Evolutionary conservation across 2,329 filamentous ascomycete species (phyloP), one percentile per base, ranked within the genome.

Genomic region (Verticillium nubilum): DNA sequence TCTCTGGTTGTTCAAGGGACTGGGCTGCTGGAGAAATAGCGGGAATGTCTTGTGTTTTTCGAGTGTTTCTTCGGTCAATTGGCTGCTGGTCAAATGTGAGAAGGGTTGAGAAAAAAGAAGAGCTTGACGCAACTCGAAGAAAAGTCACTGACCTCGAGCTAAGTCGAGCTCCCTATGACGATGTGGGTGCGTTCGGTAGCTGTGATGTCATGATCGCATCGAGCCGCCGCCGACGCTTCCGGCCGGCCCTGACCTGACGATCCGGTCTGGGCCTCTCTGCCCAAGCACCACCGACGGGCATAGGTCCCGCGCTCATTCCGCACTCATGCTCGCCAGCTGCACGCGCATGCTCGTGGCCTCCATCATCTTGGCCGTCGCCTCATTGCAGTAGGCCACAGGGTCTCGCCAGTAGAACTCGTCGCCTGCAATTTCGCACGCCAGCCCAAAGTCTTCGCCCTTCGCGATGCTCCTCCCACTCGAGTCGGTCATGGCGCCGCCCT

Each of bases 381-480:
- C 65, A n/a, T 70, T 67, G 53, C 68, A 71, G 37, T 64, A 67
- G 12, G 62, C 61, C 5, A 63, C 54, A 2, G 62, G 57, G 6
- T 65, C 63, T 25, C 69, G 60, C 58, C 73, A 74, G 59, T 75
- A 73, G 59, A 71, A 64, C 28, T 68, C 69, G 35, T 68, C 67
- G 3, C 69, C 68, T 58, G 67, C 65, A 17, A 71, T 67, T 63
- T 72, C 69, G 28, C 70, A 64, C 0, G 65, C 62, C 4, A 72
- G 59, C 42, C 68, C 70, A 53, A 63, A 64, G 31, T 62, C 63
- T 13, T 63, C 60, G 9, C 63, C 67, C 10, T 37, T 59, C 23
- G 59, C 56, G 2, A 70, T 62, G 15, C 60, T 62, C 25, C 64
- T 60, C 7, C 68, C 68, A 55, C 58, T 59, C 15, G 68, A 64